Evolutionary conservation across 495 filamentous ascomycete genomes (phyloP), one percentile per base, ranked within the genome.

Genomic region (Achaetomiella virescens): DNA sequence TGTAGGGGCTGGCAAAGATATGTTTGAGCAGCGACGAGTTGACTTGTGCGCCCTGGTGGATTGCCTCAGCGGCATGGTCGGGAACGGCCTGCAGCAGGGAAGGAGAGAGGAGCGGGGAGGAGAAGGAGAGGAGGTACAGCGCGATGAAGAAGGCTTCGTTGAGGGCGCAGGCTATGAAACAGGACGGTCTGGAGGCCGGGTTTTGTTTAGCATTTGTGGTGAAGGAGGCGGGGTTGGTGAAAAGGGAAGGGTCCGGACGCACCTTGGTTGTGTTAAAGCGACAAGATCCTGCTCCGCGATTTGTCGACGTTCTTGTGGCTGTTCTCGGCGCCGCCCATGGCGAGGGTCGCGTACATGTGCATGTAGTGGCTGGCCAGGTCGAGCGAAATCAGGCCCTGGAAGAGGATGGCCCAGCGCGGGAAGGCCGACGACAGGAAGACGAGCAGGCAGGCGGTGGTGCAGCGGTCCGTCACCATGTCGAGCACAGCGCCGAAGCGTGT

Each of bases 61-160:
- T 77, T 25, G 79, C 80, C 5, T 57, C 64, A 18, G 77, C 77
- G 2, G 73, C 78, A 25, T 74, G 61, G 36, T 74, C 68, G 46
- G 75, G 77, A 7, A 73, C 66, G 4, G 63, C 62, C 48, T 71
- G 52, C 24, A 96, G 83, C 17, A 97, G 87, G 25, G 86, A 87
- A 0, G 91, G 90, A 2, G 89, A 91, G 53, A 97, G 81, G 25
- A 80, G 78, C 1, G 91, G 91, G 36, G 87, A 91, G 43, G 86
- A 90, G 81, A 99, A 99, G 62, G 91, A 96, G 42, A 99, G 84
- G 41, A 99, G 88, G 76, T 99, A 99, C 59, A 97, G 81, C 42
- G 90, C 91, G 68, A 99, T 91, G 78, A 97, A 99, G 79, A 96
- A 97, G 55, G 88, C 70, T 72, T 99, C 95, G 71, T 97, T 97